Percentiles rank a stretch among this genome's conserved stretches.
These are phyloP conservation scores for Cladosporium cucumerinum DNA, from an alignment of 2,329 filamentous ascomycete species.

Conservation along the genomic window DNA sequence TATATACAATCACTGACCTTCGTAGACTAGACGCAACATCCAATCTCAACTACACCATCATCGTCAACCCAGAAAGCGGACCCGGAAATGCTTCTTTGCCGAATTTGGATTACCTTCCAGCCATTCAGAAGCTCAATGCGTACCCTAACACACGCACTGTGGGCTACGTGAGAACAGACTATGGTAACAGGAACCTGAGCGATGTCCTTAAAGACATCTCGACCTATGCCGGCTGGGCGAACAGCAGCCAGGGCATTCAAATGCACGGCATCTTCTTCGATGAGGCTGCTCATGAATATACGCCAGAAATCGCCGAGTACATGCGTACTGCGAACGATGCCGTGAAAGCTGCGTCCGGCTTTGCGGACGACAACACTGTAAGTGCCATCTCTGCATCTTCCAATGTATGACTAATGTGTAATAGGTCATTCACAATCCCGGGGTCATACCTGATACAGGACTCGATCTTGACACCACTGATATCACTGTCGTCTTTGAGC, in stretches of 20 bases:
- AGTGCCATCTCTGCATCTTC: neutral
- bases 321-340: conserved; percentile 19
- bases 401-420: neutral
- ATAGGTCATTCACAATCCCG: conserved; percentile 27
- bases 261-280: conserved; percentile 31
- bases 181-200: conserved; percentile 21
- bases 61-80: conserved; percentile 25
- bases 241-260: conserved; percentile 15
- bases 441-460: conserved; percentile 20
- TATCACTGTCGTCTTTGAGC: conserved; percentile 25
- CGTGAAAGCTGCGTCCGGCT: conserved; percentile 20
- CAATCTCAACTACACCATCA: conserved; percentile 23
- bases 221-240: conserved; percentile 28
- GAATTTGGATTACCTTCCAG: conserved; percentile 27
- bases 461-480: conserved; percentile 20
- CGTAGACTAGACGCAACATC: conserved; percentile 18
- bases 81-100: conserved; percentile 20
- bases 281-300: conserved; percentile 22
- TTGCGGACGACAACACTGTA: conserved; percentile 19
- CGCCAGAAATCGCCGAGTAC: conserved; percentile 15
- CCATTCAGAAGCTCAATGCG: conserved; percentile 28
- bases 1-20: neutral
- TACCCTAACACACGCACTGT: conserved; percentile 27
- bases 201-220: conserved; percentile 25
- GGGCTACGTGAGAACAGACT: conserved; percentile 29